Conservation (phyloP, 768 basidiomycete species). For the Myochromella boudieri region DNA sequence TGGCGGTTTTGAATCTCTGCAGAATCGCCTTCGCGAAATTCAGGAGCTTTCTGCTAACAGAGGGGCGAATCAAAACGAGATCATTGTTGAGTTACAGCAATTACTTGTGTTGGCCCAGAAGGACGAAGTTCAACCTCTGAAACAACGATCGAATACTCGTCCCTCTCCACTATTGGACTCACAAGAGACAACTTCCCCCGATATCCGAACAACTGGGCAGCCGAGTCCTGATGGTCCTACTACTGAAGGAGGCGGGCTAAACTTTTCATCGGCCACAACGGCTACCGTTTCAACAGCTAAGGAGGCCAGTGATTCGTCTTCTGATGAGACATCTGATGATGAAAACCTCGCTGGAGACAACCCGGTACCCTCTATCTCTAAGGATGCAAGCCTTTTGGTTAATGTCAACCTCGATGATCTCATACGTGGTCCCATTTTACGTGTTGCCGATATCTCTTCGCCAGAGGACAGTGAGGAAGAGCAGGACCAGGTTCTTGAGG, state of each 20-base stretch:
- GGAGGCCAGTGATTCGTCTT: slow-evolving; percentile 6
- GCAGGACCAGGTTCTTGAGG: slow-evolving; percentile 34
- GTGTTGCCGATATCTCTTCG: slow-evolving; percentile 34
- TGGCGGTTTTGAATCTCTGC: slow-evolving; percentile 42
- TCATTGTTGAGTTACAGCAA: slow-evolving; percentile 43
- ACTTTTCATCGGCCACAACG: not conserved
- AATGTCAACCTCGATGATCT: slow-evolving; percentile 35
- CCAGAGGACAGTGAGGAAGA: slow-evolving; percentile 43
- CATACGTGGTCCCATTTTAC: slow-evolving; percentile 36
- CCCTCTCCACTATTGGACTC: too few relatives aligned
- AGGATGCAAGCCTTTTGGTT: slow-evolving; percentile 25
- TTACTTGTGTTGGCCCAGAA: slow-evolving; percentile 19
- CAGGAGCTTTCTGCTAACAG: slow-evolving; percentile 25
- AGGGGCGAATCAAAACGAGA: slow-evolving; percentile 19
- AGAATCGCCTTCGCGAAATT: slow-evolving; percentile 45
- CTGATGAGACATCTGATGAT: slow-evolving; percentile 8
- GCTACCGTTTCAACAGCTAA: not conserved
- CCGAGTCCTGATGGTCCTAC: not conserved
- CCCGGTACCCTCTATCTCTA: slow-evolving; percentile 22
- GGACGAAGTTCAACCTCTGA: not conserved
- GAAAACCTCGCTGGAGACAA: not conserved
- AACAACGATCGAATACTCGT: not conserved
- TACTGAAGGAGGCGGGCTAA: not conserved
- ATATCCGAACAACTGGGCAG: too few relatives aligned
- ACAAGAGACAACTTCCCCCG: too few relatives aligned